phyloP scores from a whole-genome alignment of 2,329 filamentous ascomycete species.

The Westerdykella ornata region DNA sequence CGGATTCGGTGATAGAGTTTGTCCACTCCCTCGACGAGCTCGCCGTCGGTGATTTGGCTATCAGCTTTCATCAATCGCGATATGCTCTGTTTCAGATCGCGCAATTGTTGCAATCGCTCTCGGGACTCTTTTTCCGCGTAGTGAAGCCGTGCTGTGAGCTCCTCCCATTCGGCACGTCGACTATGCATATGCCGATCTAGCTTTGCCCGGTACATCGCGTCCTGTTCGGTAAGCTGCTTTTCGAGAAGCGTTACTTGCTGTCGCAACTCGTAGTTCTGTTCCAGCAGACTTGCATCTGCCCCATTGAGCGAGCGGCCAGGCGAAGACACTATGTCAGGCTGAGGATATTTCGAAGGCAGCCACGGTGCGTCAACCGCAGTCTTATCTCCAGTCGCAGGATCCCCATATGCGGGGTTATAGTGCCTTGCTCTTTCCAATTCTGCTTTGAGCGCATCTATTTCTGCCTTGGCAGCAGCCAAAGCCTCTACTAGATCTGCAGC shows the following conservation, averaged over 20 bases:
- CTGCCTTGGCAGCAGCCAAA: constrained; percentile 18
- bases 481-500: constrained; percentile 11
- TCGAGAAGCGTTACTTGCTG: constrained; percentile 20
- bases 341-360: constrained; percentile 2
- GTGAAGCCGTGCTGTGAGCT: constrained; percentile 26
- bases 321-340: constrained; percentile 5
- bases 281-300: constrained; percentile 11
- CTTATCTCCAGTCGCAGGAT: constrained; percentile 13
- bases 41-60: constrained; percentile 58
- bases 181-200: constrained; percentile 4
- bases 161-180: constrained; percentile 19
- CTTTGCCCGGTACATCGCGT: constrained; percentile 9
- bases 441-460: constrained; percentile 18
- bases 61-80: constrained; percentile 59
- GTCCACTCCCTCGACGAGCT: constrained; percentile 56
- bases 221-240: constrained; percentile 18
- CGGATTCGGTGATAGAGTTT: constrained; percentile 61
- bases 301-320: constrained; percentile 4
- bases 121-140: constrained; percentile 51
- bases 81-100: constrained; percentile 65
- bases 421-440: constrained; percentile 22
- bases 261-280: constrained; percentile 21
- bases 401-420: constrained; percentile 13
- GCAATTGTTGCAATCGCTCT: constrained; percentile 53
- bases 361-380: constrained; percentile 10